These are phyloP conservation scores for Rhodomyrtus tomentosa DNA, from an alignment of 345 rosid genomes.

Conservation along the genomic window DNA sequence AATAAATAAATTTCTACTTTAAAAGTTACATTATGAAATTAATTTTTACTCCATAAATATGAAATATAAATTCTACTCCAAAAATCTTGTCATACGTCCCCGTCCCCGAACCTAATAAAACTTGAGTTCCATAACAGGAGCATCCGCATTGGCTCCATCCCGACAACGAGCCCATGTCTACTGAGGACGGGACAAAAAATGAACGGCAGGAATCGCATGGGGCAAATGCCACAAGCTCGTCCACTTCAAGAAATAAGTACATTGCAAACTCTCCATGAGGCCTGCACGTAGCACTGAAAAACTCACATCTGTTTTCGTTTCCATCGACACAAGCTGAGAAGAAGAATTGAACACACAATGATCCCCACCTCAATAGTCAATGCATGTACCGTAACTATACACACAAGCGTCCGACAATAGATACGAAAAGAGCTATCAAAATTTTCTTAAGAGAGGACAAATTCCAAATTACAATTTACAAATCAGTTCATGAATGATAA, in stretches of 20 bases:
- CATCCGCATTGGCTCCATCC: neutral
- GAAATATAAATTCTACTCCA: no score
- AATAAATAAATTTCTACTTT: no score
- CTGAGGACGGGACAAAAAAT: neutral
- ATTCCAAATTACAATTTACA: neutral
- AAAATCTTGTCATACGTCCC: no score
- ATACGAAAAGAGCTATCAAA: neutral
- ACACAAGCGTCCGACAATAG: neutral
- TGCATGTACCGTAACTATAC: neutral
- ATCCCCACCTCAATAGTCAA: neutral
- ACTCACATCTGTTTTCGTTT: no score
- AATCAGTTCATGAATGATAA: neutral
- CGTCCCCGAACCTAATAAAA: neutral
- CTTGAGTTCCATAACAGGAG: neutral
- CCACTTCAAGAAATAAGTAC: no score
- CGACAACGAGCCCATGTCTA: no score
- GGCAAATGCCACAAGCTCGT: no score
- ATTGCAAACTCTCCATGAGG: no score
- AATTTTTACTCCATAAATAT: no score
- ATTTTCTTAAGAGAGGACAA: neutral
- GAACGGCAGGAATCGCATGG: neutral
- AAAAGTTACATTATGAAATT: no score
- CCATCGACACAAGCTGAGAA: neutral
- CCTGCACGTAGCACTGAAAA: no score
- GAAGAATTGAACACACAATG: neutral